phyloP scores from a whole-genome alignment of 169 alveolate species.

The Plasmodium yoelii region DNA sequence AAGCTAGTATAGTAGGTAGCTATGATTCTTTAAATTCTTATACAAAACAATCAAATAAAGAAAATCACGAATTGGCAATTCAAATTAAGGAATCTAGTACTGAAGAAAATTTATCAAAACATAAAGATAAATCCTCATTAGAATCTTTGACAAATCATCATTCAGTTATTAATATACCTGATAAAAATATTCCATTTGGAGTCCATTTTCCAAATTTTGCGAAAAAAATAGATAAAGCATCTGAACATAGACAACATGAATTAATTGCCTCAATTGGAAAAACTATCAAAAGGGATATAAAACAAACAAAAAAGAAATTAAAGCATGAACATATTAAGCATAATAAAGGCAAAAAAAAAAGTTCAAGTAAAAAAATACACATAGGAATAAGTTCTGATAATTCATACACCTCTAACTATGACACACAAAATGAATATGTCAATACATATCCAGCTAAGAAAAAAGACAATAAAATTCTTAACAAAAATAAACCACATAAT shows the following conservation, averaged over 20 bases:
- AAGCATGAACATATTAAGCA: neutral
- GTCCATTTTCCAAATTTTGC: no score
- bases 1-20: no score
- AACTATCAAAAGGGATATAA: neutral
- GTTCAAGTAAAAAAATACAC: neutral
- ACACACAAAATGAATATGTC: neutral
- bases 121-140: neutral
- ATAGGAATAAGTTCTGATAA: neutral
- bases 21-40: no score
- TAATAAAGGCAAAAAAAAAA: neutral
- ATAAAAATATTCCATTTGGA: neutral
- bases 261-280: no score
- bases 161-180: conserved; percentile 11
- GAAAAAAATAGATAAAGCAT: no score
- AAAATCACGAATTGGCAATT: conserved; percentile 5
- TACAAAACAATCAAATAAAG: neutral
- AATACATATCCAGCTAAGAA: no score
- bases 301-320: conserved; percentile 1
- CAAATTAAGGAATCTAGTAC: neutral
- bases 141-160: neutral
- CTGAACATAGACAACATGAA: no score
- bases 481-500: no score
- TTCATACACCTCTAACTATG: neutral
- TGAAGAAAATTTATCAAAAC: neutral
- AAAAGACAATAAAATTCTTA: no score